phyloP scores from a whole-genome alignment of 768 basidiomycete genomes.

The Coprinellus micaceus region DNA sequence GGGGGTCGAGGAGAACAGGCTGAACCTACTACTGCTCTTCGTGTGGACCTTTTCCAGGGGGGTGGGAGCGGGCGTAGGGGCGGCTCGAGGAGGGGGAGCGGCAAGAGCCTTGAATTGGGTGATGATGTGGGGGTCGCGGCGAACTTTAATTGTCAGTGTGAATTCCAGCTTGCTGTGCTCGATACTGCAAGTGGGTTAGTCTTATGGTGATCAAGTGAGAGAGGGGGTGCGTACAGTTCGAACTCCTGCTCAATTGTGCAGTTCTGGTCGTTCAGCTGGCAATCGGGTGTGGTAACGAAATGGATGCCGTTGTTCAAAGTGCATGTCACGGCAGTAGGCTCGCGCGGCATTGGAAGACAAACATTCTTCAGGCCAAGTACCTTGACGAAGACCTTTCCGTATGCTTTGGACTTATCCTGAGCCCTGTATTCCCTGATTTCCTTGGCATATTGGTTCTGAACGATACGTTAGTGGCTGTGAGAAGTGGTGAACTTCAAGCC shows the following conservation, averaged over 20 bases:
- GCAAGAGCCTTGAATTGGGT: conserved; percentile 67
- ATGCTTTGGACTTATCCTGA: conserved; percentile 76
- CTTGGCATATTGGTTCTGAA: conserved; percentile 88
- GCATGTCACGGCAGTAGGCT: conserved; percentile 73
- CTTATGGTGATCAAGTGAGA: too few species aligned
- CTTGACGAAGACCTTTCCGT: conserved; percentile 94
- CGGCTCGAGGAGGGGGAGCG: conserved; percentile 35
- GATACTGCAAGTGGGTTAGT: conserved; percentile 46
- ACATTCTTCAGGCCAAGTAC: conserved; percentile 76
- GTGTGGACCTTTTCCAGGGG: conserved; percentile 47
- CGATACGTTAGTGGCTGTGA: conserved; percentile 6
- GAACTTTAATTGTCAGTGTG: conserved; percentile 83
- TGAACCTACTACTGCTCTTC: conserved; percentile 60
- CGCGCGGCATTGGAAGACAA: conserved; percentile 72
- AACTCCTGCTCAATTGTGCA: conserved; percentile 79
- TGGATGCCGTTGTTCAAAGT: conserved; percentile 97
- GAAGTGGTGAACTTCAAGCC: background rate
- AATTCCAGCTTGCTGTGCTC: conserved; percentile 96
- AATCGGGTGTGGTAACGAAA: conserved; percentile 87
- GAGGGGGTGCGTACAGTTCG: conserved; percentile 61
- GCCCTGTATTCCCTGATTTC: conserved; percentile 80
- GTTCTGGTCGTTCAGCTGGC: conserved; percentile 51
- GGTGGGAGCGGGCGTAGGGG: conserved; percentile 29
- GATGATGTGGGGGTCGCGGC: conserved; percentile 80
- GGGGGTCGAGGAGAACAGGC: conserved; percentile 73